Evolutionary conservation across 1,284 basidiomycete genomes (phyloP).

Genomic region (Apiotrichum mycotoxinovorans): DNA sequence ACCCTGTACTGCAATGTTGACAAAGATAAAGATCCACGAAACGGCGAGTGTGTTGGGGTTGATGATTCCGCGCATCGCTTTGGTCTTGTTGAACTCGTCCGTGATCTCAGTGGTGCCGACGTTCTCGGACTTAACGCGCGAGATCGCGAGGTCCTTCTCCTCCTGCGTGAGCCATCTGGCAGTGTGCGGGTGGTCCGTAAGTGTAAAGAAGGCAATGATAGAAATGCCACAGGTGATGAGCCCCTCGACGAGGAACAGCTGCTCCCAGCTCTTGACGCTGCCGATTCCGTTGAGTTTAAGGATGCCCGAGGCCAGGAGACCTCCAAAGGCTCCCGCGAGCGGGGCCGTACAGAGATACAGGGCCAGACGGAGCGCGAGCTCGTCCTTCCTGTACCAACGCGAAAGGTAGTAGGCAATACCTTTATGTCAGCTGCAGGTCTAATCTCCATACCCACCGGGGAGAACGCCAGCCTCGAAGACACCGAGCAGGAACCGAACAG

Average conservation of each 20-base stretch:
- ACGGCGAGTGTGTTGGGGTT: constrained; percentile 29
- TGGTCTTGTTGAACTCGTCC: constrained; percentile 13
- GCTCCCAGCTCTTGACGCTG: constrained; percentile 18
- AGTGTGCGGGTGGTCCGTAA: constrained; percentile 27
- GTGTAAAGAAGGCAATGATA: constrained; percentile 25
- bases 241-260: constrained; percentile 34
- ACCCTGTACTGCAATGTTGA: constrained; percentile 40
- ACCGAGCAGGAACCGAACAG: constrained; percentile 33
- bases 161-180: constrained; percentile 26
- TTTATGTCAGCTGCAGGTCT: too few relatives aligned
- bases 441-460: too few relatives aligned
- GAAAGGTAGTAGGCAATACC: constrained; percentile 36
- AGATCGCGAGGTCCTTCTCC: constrained; percentile 27
- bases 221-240: constrained; percentile 34
- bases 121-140: constrained; percentile 28
- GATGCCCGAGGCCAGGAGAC: constrained; percentile 22
- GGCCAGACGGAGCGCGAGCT: constrained; percentile 17
- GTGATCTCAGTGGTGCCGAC: constrained; percentile 23
- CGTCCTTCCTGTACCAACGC: constrained; percentile 19
- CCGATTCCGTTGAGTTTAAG: constrained; percentile 23
- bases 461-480: constrained; percentile 35
- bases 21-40: constrained; percentile 45
- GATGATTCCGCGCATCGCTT: constrained; percentile 17
- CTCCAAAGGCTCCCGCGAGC: constrained; percentile 18
- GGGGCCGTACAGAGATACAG: constrained; percentile 18